These are phyloP conservation scores for Hypericum androsaemum DNA, from an alignment of 345 rosid species.

Conservation along the genomic window DNA sequence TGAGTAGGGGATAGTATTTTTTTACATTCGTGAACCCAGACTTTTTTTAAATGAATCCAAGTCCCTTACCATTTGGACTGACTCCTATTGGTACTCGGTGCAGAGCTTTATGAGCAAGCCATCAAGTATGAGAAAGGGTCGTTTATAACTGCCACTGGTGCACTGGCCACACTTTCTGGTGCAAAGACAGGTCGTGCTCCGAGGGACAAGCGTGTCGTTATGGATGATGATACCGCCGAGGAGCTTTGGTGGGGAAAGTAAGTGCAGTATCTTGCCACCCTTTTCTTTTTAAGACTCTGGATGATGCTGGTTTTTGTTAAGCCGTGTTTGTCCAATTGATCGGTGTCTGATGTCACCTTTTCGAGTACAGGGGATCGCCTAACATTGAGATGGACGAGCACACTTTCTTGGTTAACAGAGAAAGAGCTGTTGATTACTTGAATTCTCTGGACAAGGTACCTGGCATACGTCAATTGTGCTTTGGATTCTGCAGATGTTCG, in stretches of 20 bases:
- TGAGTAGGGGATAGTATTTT: too few relatives aligned
- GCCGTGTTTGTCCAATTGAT: not conserved
- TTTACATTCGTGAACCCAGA: too few relatives aligned
- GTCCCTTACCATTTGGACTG: too few relatives aligned
- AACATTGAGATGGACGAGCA: slow-evolving; percentile 99
- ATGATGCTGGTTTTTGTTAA: not conserved
- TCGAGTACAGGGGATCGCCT: slow-evolving; percentile 70
- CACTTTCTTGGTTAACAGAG: slow-evolving; percentile 91
- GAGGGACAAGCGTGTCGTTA: slow-evolving; percentile 88
- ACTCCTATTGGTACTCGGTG: too few relatives aligned
- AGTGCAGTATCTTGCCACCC: slow-evolving; percentile 19
- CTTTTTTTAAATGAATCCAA: too few relatives aligned
- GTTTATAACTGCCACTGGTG: slow-evolving; percentile 73
- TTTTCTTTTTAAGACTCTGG: not conserved
- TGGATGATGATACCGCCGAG: slow-evolving; percentile 48
- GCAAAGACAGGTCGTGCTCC: slow-evolving; percentile 95
- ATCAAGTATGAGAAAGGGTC: slow-evolving; percentile 84
- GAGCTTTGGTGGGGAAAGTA: slow-evolving; percentile 99
- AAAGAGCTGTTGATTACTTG: slow-evolving; percentile 96
- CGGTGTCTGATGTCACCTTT: not conserved
- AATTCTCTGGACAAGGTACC: slow-evolving; percentile 88
- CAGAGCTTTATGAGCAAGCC: slow-evolving; percentile 94
- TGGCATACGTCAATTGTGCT: not conserved
- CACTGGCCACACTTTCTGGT: slow-evolving; percentile 89
- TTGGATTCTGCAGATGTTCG: not conserved